Conservation (phyloP, 2,329 filamentous ascomycete genomes). For the Epichloe gansuensis region DNA sequence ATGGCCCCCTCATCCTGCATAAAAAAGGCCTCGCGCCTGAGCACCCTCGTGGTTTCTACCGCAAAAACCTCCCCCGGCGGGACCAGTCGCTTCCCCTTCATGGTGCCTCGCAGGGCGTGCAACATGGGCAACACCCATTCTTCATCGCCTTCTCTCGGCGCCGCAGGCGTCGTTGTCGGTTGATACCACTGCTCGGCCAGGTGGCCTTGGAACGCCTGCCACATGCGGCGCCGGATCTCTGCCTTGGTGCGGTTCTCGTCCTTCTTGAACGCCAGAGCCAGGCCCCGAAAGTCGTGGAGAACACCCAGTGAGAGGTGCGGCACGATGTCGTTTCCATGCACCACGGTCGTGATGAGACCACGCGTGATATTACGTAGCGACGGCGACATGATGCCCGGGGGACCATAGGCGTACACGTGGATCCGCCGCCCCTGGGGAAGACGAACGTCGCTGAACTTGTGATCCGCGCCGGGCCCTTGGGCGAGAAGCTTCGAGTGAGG, state of each 20-base stretch:
- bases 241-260: conserved; percentile 55
- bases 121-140: conserved; percentile 58
- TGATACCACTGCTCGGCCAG: conserved; percentile 48
- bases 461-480: conserved; percentile 15
- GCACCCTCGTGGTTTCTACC: conserved; percentile 53
- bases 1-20: conserved; percentile 33
- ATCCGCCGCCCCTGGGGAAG: conserved; percentile 58
- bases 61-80: conserved; percentile 67
- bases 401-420: conserved; percentile 69
- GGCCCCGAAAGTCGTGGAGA: conserved; percentile 60
- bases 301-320: conserved; percentile 61
- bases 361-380: conserved; percentile 56
- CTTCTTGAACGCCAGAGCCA: conserved; percentile 59
- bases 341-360: conserved; percentile 60
- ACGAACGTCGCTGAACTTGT: conserved; percentile 26
- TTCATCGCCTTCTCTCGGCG: conserved; percentile 41
- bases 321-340: conserved; percentile 62
- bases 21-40: conserved; percentile 53
- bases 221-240: conserved; percentile 53
- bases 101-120: conserved; percentile 50
- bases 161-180: conserved; percentile 17
- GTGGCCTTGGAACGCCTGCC: conserved; percentile 49
- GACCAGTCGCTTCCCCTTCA: conserved; percentile 59
- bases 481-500: conserved; percentile 30
- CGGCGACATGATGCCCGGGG: conserved; percentile 59